These are phyloP conservation scores for Hirsutella rhossiliensis DNA, from an alignment of 2,329 filamentous ascomycete species.

Conservation along the genomic window DNA sequence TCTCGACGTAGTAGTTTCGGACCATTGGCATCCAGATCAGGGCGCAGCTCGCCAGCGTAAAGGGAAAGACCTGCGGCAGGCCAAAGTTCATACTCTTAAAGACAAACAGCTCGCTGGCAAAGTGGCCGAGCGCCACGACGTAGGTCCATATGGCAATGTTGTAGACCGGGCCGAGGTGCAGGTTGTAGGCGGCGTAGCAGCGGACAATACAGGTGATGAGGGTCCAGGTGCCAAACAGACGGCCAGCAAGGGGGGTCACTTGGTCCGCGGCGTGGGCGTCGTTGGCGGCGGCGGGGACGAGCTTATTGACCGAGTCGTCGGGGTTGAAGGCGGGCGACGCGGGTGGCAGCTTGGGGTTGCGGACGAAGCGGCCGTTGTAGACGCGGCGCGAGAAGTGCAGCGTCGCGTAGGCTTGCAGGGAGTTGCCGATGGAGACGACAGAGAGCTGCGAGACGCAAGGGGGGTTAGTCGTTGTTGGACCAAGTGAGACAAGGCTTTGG, in stretches of 20 bases:
- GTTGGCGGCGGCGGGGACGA: conserved; percentile 29
- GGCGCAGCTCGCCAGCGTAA: conserved; percentile 36
- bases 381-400: conserved; percentile 75
- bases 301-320: conserved; percentile 40
- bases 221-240: conserved; percentile 83
- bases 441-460: conserved; percentile 49
- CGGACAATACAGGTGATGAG: conserved; percentile 65
- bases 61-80: conserved; percentile 41
- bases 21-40: conserved; percentile 54
- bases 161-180: conserved; percentile 61
- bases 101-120: conserved; percentile 66
- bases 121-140: conserved; percentile 65
- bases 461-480: background rate
- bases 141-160: conserved; percentile 76
- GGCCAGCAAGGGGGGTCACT: conserved; percentile 63
- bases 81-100: conserved; percentile 64
- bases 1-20: conserved; percentile 54
- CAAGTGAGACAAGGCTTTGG: background rate
- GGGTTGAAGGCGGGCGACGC: conserved; percentile 31
- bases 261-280: conserved; percentile 39
- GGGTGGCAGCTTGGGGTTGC: conserved; percentile 32
- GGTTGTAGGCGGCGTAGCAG: conserved; percentile 74
- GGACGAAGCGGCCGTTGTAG: conserved; percentile 57
- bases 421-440: conserved; percentile 72
- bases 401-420: conserved; percentile 70